Percentiles rank a stretch among this genome's conserved stretches.
These are phyloP conservation scores for Colletotrichum kahawae DNA, from an alignment of 2,329 filamentous ascomycete genomes.

Conservation along the genomic window DNA sequence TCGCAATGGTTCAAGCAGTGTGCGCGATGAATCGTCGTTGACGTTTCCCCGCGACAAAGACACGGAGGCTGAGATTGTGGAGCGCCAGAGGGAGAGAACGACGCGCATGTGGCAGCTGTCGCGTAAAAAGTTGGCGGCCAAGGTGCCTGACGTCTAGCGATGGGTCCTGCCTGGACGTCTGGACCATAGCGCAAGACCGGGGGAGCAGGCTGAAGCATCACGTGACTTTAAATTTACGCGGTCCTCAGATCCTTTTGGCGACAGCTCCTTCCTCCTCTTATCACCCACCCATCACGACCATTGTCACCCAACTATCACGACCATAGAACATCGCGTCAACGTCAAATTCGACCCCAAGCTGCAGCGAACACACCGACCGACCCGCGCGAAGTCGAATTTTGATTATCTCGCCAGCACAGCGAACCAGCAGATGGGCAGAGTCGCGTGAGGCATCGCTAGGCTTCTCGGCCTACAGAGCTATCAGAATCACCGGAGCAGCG, in stretches of 20 bases:
- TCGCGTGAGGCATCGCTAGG: constrained; percentile 51
- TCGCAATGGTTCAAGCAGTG: neutral
- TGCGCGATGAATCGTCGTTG: neutral
- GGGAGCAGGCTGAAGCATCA: constrained; percentile 27
- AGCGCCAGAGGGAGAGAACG: neutral
- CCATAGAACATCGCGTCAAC: neutral
- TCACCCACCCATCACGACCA: neutral
- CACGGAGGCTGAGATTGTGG: neutral
- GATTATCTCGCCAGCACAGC: neutral
- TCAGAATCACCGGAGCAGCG: neutral
- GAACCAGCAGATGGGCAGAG: constrained; percentile 48
- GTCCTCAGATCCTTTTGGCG: neutral
- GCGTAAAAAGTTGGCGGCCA: constrained; percentile 7
- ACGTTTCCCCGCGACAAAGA: neutral
- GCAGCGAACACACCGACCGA: neutral
- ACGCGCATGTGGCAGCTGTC: constrained; percentile 13
- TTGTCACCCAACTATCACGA: neutral
- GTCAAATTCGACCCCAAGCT: neutral
- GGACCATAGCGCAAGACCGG: neutral
- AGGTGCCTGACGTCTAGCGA: neutral
- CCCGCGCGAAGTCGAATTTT: neutral
- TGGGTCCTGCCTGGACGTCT: constrained; percentile 7
- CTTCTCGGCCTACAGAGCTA: constrained; percentile 51
- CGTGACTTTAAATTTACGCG: constrained; percentile 45
- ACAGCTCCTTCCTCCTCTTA: constrained; percentile 21